A percentile compares a stretch with the other conserved stretches of the same genome.
phyloP scores from a whole-genome alignment of 371 early-diverging fungal genomes.

The Lichtheimia ornata region DNA sequence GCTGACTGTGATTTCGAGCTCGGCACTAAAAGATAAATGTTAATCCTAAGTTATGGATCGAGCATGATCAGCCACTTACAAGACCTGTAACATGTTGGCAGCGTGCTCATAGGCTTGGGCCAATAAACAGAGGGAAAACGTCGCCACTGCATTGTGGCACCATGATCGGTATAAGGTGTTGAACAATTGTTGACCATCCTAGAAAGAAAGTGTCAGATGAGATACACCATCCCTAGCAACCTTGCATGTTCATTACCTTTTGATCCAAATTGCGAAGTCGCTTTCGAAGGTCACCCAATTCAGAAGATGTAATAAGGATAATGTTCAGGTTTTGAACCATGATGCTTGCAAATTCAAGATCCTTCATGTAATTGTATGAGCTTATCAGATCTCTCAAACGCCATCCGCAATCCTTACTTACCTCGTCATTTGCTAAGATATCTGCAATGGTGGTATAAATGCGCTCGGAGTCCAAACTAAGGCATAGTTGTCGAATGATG shows the following conservation, averaged over 20 bases:
- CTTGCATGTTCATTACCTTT: conserved; percentile 31
- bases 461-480: conserved; percentile 79
- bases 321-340: conserved; percentile 94
- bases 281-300: conserved; percentile 75
- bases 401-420: background rate
- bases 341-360: conserved; percentile 84
- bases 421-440: conserved; percentile 77
- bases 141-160: conserved; percentile 90
- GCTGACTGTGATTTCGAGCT: conserved; percentile 87
- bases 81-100: conserved; percentile 69
- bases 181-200: conserved; percentile 75
- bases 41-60: background rate
- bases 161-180: conserved; percentile 81
- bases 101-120: conserved; percentile 92
- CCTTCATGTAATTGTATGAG: conserved; percentile 26
- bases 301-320: conserved; percentile 89
- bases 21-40: conserved; percentile 52
- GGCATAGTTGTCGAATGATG: conserved; percentile 87
- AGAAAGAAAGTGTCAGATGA: background rate
- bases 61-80: conserved; percentile 46
- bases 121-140: conserved; percentile 85
- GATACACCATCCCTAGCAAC: background rate
- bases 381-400: background rate
- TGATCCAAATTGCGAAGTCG: conserved; percentile 71
- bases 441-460: conserved; percentile 85